Base-by-base conservation (phyloP, 495 filamentous ascomycete genomes). In the Penicillium nucicola region DNA sequence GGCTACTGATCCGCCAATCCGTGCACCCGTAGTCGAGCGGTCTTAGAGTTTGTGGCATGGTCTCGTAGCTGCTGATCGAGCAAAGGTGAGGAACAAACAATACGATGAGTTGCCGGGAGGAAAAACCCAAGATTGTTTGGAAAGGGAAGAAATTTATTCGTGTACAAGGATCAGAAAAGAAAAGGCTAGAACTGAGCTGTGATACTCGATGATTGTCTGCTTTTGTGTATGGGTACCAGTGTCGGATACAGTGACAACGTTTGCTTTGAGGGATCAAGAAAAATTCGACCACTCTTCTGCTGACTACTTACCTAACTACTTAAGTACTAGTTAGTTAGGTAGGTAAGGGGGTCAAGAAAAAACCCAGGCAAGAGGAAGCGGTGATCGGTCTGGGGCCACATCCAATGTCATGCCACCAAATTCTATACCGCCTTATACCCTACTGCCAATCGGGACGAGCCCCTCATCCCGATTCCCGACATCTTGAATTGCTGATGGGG, bases 21-120 rank as follows among this genome's bases (percentile, higher is more conserved):
- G 62, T 56, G 61, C 62, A 62, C 35, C 66, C 66, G 43, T 69
- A 67, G 55, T 71, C 56, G 35, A 69, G 60, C 31, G 68, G 74
- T 47, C 46, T 22, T 58, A 35, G 42, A 45, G 49, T 61, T 56
- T 58, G 57, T 50, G 50, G 45, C 60, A 64, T 60, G 48, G 22
- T 54, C 52, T 60, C 47, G 54, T 58, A 50, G 57, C 51, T 48
- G 53, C 50, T 52, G 47, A 40, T 59, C 43, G 45, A 59, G 55
- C 49, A 56, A 50, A 42, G 49, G 35, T 34, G 53, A 54, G 52
- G 49, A 55, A 60, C 12, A 49, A 58, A 53, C 42, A 23, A 55
- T 30, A 47, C 52, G 39, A 42, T 57, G 54, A 54, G 47, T 56
- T 56, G 18, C 28, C 28, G 35, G 56, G 56, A 56, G 48, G 35